Conservation (phyloP, 2,329 filamentous ascomycete species). For the Penicillium corylophilum region DNA sequence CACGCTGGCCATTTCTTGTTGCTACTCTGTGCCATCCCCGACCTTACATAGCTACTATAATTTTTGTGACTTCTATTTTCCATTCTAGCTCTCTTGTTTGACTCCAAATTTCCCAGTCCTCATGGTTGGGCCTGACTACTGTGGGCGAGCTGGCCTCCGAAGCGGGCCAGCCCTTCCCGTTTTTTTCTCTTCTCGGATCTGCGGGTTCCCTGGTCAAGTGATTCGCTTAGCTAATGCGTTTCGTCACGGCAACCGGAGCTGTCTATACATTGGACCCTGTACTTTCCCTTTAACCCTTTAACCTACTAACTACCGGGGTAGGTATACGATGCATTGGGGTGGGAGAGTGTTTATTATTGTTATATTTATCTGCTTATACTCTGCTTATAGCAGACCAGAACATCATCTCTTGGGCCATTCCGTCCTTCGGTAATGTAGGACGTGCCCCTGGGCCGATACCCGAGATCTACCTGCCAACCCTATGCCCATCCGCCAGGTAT, state of each 20-base stretch:
- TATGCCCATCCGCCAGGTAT: background rate
- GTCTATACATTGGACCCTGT: background rate
- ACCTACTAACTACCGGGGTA: background rate
- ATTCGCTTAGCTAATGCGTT: slow-evolving; percentile 34
- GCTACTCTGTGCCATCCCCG: background rate
- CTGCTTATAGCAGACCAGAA: background rate
- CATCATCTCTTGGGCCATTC: background rate
- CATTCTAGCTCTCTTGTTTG: slow-evolving; percentile 3
- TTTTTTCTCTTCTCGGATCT: slow-evolving; percentile 40
- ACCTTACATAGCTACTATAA: background rate
- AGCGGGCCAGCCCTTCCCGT: slow-evolving; percentile 30
- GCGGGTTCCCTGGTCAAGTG: slow-evolving; percentile 33
- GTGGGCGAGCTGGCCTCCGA: slow-evolving; percentile 6
- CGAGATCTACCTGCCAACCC: background rate
- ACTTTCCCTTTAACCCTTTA: no score
- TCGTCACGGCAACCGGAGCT: slow-evolving; percentile 35
- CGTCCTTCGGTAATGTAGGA: background rate
- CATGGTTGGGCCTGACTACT: background rate
- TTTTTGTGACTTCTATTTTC: background rate
- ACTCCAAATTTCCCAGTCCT: slow-evolving; percentile 10
- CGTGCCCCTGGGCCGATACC: background rate
- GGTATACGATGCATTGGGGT: background rate
- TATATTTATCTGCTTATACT: background rate
- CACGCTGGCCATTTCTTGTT: slow-evolving; percentile 15
- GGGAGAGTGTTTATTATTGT: background rate